Base-by-base conservation (phyloP, 2,329 filamentous ascomycete species). In the Talaromyces sp. region DNA sequence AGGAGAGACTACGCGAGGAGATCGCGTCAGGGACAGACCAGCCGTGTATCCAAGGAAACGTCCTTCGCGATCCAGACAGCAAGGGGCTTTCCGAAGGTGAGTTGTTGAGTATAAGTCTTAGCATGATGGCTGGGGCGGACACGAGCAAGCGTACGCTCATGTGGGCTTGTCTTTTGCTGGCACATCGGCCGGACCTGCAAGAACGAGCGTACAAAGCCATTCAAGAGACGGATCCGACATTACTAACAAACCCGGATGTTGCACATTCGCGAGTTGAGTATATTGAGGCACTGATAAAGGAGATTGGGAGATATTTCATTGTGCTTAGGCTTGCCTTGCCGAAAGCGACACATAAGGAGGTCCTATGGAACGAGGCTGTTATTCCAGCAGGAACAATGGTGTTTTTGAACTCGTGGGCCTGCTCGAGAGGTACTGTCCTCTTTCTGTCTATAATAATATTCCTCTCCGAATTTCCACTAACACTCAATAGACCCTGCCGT, bases 371-470 rank as follows among this genome's bases (percentile, higher is more conserved):
- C 23, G 61, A 56, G 18, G 30, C 36, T 30, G 28, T 47, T 7
- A 61, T 64, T 36, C 63, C 63, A 14, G 51, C 47, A 30, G 57
- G 53, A 16, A 63, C 63, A 9, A 57, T 58, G n/a, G 57, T 64
- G 12, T 64, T 63, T 44, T 42, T 64, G 40, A 64, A 64, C 42
- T 50, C 61, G 16, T 64, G 63, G 63, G 63, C 47, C 4, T 64
- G 63, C 42, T 63, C 63, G 31, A 55, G 56, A 51, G 63, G 63
- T 64, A n/a, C n/a, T n/a, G n/a, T n/a, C n/a, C n/a, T n/a, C n/a
- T n/a, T n/a, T n/a, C n/a, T n/a, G n/a, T n/a, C n/a, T n/a, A n/a
- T n/a, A n/a, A n/a, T n/a, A n/a, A n/a, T n/a, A n/a, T n/a, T n/a
- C n/a, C n/a, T n/a, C 27, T n/a, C 16, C 27, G 44, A 27, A 27